These are phyloP conservation scores for Gracilariopsis chorda DNA, from an alignment of 23 red algal genomes.

Conservation along the genomic window DNA sequence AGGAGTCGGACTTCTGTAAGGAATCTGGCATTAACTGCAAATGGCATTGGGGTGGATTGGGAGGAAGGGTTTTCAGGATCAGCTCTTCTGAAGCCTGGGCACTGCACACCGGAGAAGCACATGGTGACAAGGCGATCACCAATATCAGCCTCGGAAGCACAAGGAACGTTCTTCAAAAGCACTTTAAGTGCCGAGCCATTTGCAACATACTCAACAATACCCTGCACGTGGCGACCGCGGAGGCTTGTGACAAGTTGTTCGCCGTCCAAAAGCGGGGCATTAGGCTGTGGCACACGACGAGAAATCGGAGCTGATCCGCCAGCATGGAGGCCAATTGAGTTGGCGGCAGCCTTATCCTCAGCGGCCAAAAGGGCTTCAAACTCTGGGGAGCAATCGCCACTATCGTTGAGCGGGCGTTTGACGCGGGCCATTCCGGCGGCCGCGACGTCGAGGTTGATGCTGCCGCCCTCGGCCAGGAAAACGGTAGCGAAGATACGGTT, in stretches of 20 bases:
- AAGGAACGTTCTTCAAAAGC: conserved; percentile 43
- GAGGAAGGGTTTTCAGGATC: conserved; percentile 30
- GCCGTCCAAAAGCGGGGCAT: not conserved
- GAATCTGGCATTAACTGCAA: conserved; percentile 81
- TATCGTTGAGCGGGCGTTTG: conserved; percentile 24
- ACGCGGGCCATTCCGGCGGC: conserved; percentile 49
- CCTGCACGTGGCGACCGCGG: conserved; percentile 37
- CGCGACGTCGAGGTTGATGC: conserved; percentile 46
- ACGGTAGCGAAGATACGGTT: conserved; percentile 53
- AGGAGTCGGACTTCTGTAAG: conserved; percentile 74
- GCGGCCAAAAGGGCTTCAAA: conserved; percentile 58
- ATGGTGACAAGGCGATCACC: conserved; percentile 54
- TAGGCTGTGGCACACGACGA: not conserved
- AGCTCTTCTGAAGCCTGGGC: conserved; percentile 74
- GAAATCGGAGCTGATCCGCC: conserved; percentile 16
- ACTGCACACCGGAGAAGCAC: conserved; percentile 68
- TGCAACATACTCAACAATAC: conserved; percentile 76
- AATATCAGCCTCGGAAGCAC: not conserved
- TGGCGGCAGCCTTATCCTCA: conserved; percentile 65
- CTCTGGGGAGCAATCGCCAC: conserved; percentile 55
- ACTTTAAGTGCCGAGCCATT: conserved; percentile 67
- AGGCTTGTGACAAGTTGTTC: conserved; percentile 2
- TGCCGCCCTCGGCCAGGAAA: not conserved
- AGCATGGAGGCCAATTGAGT: conserved; percentile 46
- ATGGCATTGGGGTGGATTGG: conserved; percentile 58